phyloP scores from a whole-genome alignment of 108 stramenopile species.

The Aurantiochytrium sp. region DNA sequence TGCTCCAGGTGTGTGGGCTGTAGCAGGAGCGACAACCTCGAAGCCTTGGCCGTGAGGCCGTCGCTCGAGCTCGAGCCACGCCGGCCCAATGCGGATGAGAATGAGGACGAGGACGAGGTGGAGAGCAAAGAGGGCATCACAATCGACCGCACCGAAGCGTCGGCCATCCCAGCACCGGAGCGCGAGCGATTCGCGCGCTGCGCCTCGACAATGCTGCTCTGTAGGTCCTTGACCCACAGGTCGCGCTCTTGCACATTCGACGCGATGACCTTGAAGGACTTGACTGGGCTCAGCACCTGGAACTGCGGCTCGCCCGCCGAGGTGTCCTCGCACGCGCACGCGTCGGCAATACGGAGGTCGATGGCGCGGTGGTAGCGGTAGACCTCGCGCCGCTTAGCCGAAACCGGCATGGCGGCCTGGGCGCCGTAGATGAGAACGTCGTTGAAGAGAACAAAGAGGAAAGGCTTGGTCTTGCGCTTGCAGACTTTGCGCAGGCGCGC shows the following conservation, averaged over 20 bases:
- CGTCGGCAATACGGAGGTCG: not conserved
- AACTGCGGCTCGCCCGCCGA: not conserved
- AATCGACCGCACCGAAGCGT: not conserved
- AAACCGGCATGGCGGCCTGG: not conserved
- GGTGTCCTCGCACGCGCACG: not conserved
- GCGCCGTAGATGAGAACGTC: conserved; percentile 42
- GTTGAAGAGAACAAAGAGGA: conserved; percentile 45
- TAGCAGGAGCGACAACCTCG: not conserved
- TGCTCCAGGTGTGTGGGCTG: not conserved
- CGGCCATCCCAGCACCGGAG: not conserved
- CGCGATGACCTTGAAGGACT: conserved; percentile 7
- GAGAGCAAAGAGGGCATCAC: not conserved
- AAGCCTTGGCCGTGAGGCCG: too few species aligned
- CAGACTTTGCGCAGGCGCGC: conserved; percentile 39
- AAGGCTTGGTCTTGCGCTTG: conserved; percentile 33
- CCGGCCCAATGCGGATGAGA: too few species aligned
- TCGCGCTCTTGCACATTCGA: not conserved
- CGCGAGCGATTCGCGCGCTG: not conserved
- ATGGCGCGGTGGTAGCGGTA: not conserved
- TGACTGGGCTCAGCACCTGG: not conserved
- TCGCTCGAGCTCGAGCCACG: too few species aligned
- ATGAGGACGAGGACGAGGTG: too few species aligned
- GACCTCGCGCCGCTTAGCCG: not conserved
- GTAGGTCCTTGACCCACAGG: not conserved
- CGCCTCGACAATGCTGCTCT: not conserved